Conservation (phyloP, 805 yeast genomes). For the Yarrowia keelungensis region DNA sequence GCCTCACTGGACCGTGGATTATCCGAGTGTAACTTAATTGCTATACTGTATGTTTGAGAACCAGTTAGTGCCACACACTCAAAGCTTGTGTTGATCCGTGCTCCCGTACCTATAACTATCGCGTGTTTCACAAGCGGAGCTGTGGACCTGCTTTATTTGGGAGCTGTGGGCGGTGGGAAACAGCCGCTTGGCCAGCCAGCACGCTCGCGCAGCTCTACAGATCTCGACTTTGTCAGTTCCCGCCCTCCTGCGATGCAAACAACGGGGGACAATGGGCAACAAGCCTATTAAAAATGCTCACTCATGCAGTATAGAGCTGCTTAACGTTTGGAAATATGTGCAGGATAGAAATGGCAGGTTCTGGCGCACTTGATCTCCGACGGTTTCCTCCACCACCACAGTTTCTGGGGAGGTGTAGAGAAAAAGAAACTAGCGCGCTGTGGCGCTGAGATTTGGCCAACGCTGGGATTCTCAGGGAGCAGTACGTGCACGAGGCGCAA, state of each 20-base stretch:
- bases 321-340: conserved; percentile 7
- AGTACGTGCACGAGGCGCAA: neutral
- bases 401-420: neutral
- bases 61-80: neutral
- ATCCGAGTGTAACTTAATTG: conserved; percentile 14
- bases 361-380: conserved; percentile 21
- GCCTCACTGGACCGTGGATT: neutral
- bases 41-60: conserved; percentile 1
- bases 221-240: too few species aligned
- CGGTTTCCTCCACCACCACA: neutral
- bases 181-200: neutral
- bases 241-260: too few species aligned
- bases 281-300: conserved; percentile 7
- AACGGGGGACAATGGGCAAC: neutral
- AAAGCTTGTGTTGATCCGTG: neutral
- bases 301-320: neutral
- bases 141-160: too few species aligned
- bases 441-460: neutral
- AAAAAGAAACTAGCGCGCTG: neutral
- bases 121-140: neutral
- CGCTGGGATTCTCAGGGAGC: neutral
- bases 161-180: too few species aligned
- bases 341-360: conserved; percentile 14
- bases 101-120: too few species aligned
- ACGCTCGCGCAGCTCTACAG: too few species aligned